Percentiles rank a stretch among this genome's conserved stretches.
These are phyloP conservation scores for Sporobolus alterniflorus DNA, from an alignment of 202 grass and related monocot species.

Conservation along the genomic window DNA sequence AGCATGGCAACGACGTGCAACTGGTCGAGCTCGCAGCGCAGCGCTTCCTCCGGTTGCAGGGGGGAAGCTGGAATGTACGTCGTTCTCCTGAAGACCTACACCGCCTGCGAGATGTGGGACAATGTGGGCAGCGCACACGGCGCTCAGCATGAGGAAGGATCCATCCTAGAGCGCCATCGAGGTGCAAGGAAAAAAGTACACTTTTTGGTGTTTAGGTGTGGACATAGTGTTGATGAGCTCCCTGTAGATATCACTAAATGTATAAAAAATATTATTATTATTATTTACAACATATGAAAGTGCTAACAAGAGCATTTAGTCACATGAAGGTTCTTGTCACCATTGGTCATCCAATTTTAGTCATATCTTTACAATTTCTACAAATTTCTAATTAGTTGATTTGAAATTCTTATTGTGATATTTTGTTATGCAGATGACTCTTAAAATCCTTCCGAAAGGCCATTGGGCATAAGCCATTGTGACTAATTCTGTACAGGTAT, in stretches of 20 bases:
- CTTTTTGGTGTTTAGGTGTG: too few species aligned
- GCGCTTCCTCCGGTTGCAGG: slow-evolving; percentile 51
- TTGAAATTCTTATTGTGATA: slow-evolving; percentile 1
- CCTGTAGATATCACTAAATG: too few species aligned
- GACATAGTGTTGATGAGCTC: too few species aligned
- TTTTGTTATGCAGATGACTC: slow-evolving; percentile 67
- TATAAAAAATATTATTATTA: too few species aligned
- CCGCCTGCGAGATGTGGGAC: slow-evolving; percentile 61
- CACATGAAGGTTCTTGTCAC: too few species aligned
- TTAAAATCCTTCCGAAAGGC: slow-evolving; percentile 94
- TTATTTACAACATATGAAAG: too few species aligned
- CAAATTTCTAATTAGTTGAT: not conserved
- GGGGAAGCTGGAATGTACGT: slow-evolving; percentile 54
- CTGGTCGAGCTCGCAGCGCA: slow-evolving; percentile 47
- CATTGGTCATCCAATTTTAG: too few species aligned
- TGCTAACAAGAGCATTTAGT: too few species aligned
- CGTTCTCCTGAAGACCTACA: slow-evolving; percentile 57
- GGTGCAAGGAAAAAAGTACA: slow-evolving; percentile 42
- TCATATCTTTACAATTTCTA: not conserved
- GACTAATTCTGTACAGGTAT: slow-evolving; percentile 98
- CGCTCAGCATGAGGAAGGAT: slow-evolving; percentile 51
- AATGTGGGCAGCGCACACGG: slow-evolving; percentile 36
- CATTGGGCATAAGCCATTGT: slow-evolving; percentile 86
- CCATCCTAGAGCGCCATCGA: slow-evolving; percentile 61
- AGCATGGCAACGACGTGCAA: slow-evolving; percentile 49